Evolutionary conservation across 495 filamentous ascomycete genomes (phyloP).

Genomic region (Staphylotrichum tortipilum): DNA sequence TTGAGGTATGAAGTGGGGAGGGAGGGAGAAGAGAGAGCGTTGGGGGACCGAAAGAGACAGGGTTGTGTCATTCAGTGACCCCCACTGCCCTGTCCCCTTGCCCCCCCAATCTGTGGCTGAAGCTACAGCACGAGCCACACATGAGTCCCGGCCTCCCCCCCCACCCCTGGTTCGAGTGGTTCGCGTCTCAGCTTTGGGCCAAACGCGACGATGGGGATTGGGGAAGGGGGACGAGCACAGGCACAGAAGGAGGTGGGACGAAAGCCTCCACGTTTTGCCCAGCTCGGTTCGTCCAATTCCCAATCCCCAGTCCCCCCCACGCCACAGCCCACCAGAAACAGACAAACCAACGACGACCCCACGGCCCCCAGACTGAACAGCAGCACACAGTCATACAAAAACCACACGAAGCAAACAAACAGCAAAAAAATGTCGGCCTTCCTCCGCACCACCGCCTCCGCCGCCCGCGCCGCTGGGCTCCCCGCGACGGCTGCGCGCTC

Average conservation of each 20-base stretch:
- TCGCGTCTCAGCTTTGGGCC: constrained; percentile 2
- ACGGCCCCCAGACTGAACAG: neutral
- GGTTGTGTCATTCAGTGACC: too few species aligned
- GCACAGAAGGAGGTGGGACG: too few species aligned
- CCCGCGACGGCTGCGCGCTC: constrained; percentile 37
- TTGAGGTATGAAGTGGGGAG: too few species aligned
- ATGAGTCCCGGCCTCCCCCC: too few species aligned
- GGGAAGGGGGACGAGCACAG: too few species aligned
- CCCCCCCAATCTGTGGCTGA: constrained; percentile 4
- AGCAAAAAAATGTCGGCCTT: constrained; percentile 31
- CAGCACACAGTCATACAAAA: neutral
- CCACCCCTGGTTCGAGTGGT: neutral
- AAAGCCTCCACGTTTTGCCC: too few species aligned
- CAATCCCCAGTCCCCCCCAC: too few species aligned
- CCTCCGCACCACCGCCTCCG: constrained; percentile 33
- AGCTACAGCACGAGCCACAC: neutral
- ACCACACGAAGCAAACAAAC: neutral
- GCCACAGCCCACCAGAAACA: too few species aligned
- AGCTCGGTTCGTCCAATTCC: too few species aligned
- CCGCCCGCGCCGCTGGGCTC: constrained; percentile 25
- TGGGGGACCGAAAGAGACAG: too few species aligned
- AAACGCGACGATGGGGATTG: constrained; percentile 1
- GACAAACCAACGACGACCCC: neutral
- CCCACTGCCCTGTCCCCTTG: too few species aligned
- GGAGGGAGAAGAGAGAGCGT: too few species aligned